phyloP scores from a whole-genome alignment of 1,139 yeast species.

The Blastobotrys serpentis region DNA sequence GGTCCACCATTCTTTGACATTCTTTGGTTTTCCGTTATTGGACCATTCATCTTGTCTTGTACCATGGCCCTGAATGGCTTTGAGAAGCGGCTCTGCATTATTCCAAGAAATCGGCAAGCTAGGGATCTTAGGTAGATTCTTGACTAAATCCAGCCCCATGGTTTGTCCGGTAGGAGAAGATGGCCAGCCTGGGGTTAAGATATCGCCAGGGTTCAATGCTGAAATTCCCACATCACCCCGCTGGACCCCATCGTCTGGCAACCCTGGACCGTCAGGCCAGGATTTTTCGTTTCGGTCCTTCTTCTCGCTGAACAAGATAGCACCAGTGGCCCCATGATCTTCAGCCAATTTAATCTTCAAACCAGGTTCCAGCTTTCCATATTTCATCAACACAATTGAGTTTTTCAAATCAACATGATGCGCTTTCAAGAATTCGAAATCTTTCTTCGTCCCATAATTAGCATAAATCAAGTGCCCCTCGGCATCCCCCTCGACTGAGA shows the following conservation, averaged over 20 bases:
- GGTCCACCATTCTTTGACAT: slow-evolving; percentile 44
- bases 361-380: slow-evolving; percentile 54
- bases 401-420: slow-evolving; percentile 41
- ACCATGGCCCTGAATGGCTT: slow-evolving; percentile 51
- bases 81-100: slow-evolving; percentile 58
- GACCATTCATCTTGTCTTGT: slow-evolving; percentile 42
- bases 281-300: slow-evolving; percentile 19
- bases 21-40: slow-evolving; percentile 26
- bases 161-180: slow-evolving; percentile 40
- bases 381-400: slow-evolving; percentile 59
- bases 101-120: slow-evolving; percentile 71
- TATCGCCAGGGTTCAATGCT: slow-evolving; percentile 72
- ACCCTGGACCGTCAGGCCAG: slow-evolving; percentile 39
- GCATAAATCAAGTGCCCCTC: slow-evolving; percentile 57
- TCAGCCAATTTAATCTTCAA: slow-evolving; percentile 55
- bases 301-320: slow-evolving; percentile 52
- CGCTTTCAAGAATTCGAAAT: slow-evolving; percentile 48
- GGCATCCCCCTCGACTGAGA: slow-evolving; percentile 58
- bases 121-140: slow-evolving; percentile 67
- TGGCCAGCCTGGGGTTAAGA: slow-evolving; percentile 76
- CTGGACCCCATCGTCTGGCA: slow-evolving; percentile 51
- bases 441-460: slow-evolving; percentile 63
- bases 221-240: slow-evolving; percentile 65
- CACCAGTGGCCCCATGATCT: slow-evolving; percentile 51
- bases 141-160: slow-evolving; percentile 49